Conservation (phyloP, 805 yeast species). For the Nakazawaea wickerhamii region DNA sequence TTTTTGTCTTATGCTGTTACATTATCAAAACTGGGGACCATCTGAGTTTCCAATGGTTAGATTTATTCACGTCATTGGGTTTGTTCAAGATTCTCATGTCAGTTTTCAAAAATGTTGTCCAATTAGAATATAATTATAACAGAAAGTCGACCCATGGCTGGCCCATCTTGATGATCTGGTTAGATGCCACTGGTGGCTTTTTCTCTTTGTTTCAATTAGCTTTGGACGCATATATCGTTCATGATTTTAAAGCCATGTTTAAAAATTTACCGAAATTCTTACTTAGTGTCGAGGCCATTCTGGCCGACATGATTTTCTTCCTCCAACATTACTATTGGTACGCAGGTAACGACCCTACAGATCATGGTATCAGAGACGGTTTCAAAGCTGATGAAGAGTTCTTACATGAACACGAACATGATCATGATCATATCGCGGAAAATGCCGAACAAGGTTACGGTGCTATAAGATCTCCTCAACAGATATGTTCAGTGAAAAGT, state of each 20-base stretch:
- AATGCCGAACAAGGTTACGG: constrained; percentile 6
- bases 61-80: constrained; percentile 27
- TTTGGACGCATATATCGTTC: constrained; percentile 23
- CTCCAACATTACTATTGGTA: constrained; percentile 29
- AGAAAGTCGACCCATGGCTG: constrained; percentile 33
- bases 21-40: constrained; percentile 17
- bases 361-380: constrained; percentile 22
- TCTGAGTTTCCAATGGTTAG: constrained; percentile 24
- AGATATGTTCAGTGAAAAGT: constrained; percentile 9
- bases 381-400: constrained; percentile 28
- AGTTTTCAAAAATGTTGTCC: constrained; percentile 31
- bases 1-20: constrained; percentile 11
- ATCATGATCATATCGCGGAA: constrained; percentile 23
- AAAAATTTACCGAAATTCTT: constrained; percentile 28
- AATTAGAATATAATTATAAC: constrained; percentile 26
- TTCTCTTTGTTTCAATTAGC: constrained; percentile 25
- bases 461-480: background rate
- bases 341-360: constrained; percentile 19
- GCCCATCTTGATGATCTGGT: constrained; percentile 31
- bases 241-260: constrained; percentile 21
- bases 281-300: constrained; percentile 25
- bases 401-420: constrained; percentile 26
- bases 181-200: constrained; percentile 26
- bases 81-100: constrained; percentile 28
- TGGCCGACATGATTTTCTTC: constrained; percentile 25